Conservation (phyloP, 2,329 filamentous ascomycete genomes). For the Lithohypha guttulata region DNA sequence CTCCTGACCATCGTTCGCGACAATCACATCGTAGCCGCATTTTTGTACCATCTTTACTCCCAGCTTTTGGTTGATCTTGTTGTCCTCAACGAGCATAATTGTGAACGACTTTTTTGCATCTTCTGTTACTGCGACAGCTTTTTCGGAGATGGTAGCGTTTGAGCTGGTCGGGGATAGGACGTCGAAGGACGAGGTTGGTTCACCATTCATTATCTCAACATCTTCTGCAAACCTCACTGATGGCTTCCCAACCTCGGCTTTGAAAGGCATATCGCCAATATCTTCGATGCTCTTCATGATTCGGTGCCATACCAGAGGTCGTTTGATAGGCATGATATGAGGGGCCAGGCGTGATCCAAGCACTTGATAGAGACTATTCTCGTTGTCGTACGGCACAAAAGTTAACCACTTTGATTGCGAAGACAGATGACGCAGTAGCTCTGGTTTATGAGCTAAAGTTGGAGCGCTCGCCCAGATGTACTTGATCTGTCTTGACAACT, state of each 20-base stretch:
- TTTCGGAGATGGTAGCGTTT: neutral
- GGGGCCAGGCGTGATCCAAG: slow-evolving; percentile 16
- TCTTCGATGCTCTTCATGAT: slow-evolving; percentile 20
- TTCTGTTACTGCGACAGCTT: slow-evolving; percentile 8
- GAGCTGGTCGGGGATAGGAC: neutral
- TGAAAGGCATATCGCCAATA: slow-evolving; percentile 9
- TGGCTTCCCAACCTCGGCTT: slow-evolving; percentile 12
- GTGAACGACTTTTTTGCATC: slow-evolving; percentile 13
- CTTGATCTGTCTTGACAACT: slow-evolving; percentile 19
- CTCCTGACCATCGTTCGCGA: slow-evolving; percentile 24
- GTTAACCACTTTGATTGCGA: slow-evolving; percentile 19
- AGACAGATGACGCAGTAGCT: slow-evolving; percentile 16
- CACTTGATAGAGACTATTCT: slow-evolving; percentile 18
- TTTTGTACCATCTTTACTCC: slow-evolving; percentile 21
- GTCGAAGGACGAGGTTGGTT: neutral
- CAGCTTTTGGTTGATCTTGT: slow-evolving; percentile 26
- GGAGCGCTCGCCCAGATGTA: slow-evolving; percentile 23
- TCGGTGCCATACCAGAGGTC: slow-evolving; percentile 25
- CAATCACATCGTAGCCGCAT: slow-evolving; percentile 19
- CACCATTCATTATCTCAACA: slow-evolving; percentile 20
- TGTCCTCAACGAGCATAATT: slow-evolving; percentile 24
- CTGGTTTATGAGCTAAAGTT: slow-evolving; percentile 17
- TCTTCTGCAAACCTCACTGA: slow-evolving; percentile 23
- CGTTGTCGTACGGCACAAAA: slow-evolving; percentile 23
- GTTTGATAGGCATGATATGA: slow-evolving; percentile 21